Conservation (phyloP, 306 rosid species). For the Gastrolobium bilobum region DNA sequence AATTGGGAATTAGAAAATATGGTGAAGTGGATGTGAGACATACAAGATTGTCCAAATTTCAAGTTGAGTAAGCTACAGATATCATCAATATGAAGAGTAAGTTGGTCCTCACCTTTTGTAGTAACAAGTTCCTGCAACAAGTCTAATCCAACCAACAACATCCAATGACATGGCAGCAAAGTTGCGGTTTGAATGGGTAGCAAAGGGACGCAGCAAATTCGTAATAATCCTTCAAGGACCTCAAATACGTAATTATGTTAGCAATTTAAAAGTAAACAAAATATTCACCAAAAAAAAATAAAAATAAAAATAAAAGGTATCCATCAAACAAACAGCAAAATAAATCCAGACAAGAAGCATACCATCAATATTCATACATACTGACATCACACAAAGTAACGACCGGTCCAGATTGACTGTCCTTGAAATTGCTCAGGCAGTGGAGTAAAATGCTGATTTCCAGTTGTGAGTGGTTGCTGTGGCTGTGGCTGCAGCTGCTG, state of each 20-base stretch:
- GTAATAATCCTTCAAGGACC: slow-evolving; percentile 72
- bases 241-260: slow-evolving; percentile 50
- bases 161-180: slow-evolving; percentile 73
- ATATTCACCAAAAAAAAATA: too few species aligned
- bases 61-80: background rate
- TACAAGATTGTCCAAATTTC: slow-evolving; percentile 22
- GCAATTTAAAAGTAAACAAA: slow-evolving; percentile 31
- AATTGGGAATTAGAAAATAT: background rate
- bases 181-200: slow-evolving; percentile 69
- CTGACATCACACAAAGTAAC: slow-evolving; percentile 84
- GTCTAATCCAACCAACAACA: slow-evolving; percentile 81
- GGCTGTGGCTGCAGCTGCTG: slow-evolving; percentile 74
- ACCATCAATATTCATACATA: slow-evolving; percentile 69
- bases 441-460: slow-evolving; percentile 69
- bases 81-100: background rate
- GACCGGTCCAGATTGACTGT: slow-evolving; percentile 87
- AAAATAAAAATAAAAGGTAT: background rate
- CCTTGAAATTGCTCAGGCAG: slow-evolving; percentile 91
- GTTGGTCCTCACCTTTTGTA: slow-evolving; percentile 64
- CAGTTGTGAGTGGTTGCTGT: slow-evolving; percentile 68
- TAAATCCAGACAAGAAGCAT: slow-evolving; percentile 47
- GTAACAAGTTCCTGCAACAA: slow-evolving; percentile 83
- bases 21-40: background rate
- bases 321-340: slow-evolving; percentile 43
- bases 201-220: slow-evolving; percentile 67